Percentiles rank a stretch among this genome's conserved stretches.
Evolutionary conservation across 805 yeast species (phyloP).

Genomic region (Schwanniomyces vanrijiae): DNA sequence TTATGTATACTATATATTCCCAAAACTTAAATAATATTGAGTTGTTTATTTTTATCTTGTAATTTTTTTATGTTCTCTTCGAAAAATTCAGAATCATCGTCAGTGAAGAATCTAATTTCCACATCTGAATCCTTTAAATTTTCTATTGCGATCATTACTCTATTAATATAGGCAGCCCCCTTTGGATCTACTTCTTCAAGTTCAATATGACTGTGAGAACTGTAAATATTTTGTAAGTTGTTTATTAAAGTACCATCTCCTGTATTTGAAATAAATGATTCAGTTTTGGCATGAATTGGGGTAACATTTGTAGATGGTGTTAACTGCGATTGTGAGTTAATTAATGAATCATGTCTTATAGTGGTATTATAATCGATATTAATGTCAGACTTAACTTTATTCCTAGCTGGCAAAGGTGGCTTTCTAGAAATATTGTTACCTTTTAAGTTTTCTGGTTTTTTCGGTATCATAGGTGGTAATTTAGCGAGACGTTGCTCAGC

Average conservation of each 20-base stretch:
- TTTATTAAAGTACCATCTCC: constrained; percentile 12
- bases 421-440: constrained; percentile 27
- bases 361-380: constrained; percentile 8
- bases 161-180: constrained; percentile 39
- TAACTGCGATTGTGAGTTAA: neutral
- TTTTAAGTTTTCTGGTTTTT: constrained; percentile 43
- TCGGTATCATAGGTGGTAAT: constrained; percentile 47
- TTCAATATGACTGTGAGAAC: constrained; percentile 25
- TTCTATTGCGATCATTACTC: constrained; percentile 30
- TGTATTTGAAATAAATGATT: neutral
- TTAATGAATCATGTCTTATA: constrained; percentile 2
- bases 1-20: constrained; percentile 1
- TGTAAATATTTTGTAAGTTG: constrained; percentile 22
- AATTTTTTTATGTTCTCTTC: constrained; percentile 14
- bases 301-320: constrained; percentile 17
- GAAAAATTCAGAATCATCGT: constrained; percentile 35
- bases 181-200: constrained; percentile 35
- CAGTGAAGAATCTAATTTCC: constrained; percentile 30
- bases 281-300: neutral
- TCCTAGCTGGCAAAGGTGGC: constrained; percentile 36
- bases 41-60: neutral
- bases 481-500: constrained; percentile 14
- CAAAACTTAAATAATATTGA: neutral
- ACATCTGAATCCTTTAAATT: constrained; percentile 27
- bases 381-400: constrained; percentile 8